phyloP scores from a whole-genome alignment of 345 rosid genomes.

The Ricinus communis region DNA sequence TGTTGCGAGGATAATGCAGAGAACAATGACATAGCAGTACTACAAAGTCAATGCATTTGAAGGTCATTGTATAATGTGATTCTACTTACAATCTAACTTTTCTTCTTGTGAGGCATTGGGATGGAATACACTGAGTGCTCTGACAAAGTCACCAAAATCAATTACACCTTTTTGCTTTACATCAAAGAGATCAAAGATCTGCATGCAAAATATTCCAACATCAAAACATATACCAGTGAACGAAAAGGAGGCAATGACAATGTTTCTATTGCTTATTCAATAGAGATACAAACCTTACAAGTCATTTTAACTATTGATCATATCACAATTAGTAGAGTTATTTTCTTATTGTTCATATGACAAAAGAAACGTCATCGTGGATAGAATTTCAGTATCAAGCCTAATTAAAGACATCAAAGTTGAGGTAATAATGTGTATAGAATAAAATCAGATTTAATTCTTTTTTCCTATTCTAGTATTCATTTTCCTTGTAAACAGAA shows the following conservation, averaged over 20 bases:
- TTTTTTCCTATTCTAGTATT: background rate
- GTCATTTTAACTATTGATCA: background rate
- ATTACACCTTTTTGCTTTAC: conserved; percentile 86
- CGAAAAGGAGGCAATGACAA: background rate
- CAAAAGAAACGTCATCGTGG: background rate
- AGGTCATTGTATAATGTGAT: background rate
- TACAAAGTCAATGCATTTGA: background rate
- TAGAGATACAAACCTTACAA: background rate
- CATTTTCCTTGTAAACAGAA: background rate
- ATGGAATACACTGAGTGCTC: conserved; percentile 86
- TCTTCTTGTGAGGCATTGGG: conserved; percentile 79
- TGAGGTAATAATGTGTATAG: background rate
- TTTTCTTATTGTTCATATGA: background rate
- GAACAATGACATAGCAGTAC: background rate
- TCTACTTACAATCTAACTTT: conserved; percentile 81
- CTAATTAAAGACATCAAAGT: background rate
- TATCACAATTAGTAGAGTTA: background rate
- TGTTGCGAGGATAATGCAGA: background rate
- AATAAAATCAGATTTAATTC: background rate
- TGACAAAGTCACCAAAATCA: conserved; percentile 92
- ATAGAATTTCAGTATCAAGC: background rate
- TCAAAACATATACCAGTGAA: conserved; percentile 7
- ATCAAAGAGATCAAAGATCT: conserved; percentile 95
- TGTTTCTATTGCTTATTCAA: background rate
- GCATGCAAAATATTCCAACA: conserved; percentile 27